Conservation (phyloP, 2,329 filamentous ascomycete genomes). For the Fusarium verrucosum region DNA sequence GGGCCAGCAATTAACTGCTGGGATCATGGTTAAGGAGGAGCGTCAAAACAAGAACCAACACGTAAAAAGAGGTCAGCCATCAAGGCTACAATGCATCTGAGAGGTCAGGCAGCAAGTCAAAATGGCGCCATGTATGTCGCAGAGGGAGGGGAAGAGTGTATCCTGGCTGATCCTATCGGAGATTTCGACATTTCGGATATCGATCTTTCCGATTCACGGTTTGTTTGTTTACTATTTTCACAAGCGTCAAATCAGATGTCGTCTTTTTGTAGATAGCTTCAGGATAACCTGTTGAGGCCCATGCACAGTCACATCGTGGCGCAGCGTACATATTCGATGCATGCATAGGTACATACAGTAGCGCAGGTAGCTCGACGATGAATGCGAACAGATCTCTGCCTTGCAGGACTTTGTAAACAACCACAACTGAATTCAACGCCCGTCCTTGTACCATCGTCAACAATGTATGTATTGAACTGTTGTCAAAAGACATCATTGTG, state of each 20-base stretch:
- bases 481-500: constrained; percentile 11
- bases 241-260: constrained; percentile 14
- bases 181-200: constrained; percentile 34
- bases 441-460: not conserved
- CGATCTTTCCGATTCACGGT: constrained; percentile 30
- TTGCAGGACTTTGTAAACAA: constrained; percentile 19
- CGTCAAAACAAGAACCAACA: constrained; percentile 17
- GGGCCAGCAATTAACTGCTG: constrained; percentile 5
- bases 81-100: constrained; percentile 19
- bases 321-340: constrained; percentile 24
- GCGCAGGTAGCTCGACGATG: constrained; percentile 1
- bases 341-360: constrained; percentile 5
- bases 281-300: constrained; percentile 26
- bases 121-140: constrained; percentile 24
- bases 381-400: constrained; percentile 13
- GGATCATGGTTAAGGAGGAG: constrained; percentile 29
- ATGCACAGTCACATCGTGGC: constrained; percentile 29
- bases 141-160: constrained; percentile 10
- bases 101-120: constrained; percentile 28
- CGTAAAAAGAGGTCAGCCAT: constrained; percentile 13
- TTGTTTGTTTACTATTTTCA: constrained; percentile 32
- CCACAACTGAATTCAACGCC: not conserved
- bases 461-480: not conserved
- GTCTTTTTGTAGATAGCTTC: not conserved
- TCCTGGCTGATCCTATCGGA: constrained; percentile 34